These are phyloP conservation scores for Fusarium pilosicola DNA, from an alignment of 2,329 filamentous ascomycete species.

Conservation along the genomic window DNA sequence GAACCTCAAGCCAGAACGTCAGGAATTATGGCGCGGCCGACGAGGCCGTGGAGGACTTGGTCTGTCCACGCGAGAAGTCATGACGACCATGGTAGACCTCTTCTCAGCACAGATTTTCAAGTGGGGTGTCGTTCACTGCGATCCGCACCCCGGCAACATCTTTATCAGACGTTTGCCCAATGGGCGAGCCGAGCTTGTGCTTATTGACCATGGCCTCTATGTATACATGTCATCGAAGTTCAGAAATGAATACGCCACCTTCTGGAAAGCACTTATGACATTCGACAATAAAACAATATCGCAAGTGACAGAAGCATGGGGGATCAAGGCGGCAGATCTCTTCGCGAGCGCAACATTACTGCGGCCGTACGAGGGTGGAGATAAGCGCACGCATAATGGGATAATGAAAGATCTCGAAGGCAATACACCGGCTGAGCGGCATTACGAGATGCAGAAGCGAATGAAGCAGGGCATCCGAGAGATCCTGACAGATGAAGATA, in stretches of 20 bases:
- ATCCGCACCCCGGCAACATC: slow-evolving; percentile 97
- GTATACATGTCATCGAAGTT: slow-evolving; percentile 88
- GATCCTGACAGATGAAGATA: slow-evolving; percentile 84
- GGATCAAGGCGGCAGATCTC: slow-evolving; percentile 86
- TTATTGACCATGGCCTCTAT: slow-evolving; percentile 98
- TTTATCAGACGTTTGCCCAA: slow-evolving; percentile 87
- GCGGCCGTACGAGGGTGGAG: slow-evolving; percentile 89
- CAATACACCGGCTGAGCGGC: slow-evolving; percentile 73
- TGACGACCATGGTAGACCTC: slow-evolving; percentile 95
- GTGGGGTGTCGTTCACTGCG: slow-evolving; percentile 95
- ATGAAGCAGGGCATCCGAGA: slow-evolving; percentile 76
- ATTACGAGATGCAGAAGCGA: slow-evolving; percentile 88
- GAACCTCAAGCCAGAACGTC: slow-evolving; percentile 81
- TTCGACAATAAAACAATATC: slow-evolving; percentile 87
- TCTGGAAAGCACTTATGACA: slow-evolving; percentile 94
- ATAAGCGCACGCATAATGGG: slow-evolving; percentile 70
- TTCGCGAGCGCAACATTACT: slow-evolving; percentile 92
- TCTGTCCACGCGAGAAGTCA: slow-evolving; percentile 83
- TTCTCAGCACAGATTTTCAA: slow-evolving; percentile 99
- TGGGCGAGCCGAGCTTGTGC: slow-evolving; percentile 87
- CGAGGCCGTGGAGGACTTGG: slow-evolving; percentile 83
- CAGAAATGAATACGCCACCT: slow-evolving; percentile 83
- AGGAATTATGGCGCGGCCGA: slow-evolving; percentile 75
- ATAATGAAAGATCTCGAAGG: slow-evolving; percentile 73
- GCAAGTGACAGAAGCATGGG: slow-evolving; percentile 81